These are phyloP conservation scores for Inga oerstediana DNA, from an alignment of 306 rosid species.

Conservation along the genomic window DNA sequence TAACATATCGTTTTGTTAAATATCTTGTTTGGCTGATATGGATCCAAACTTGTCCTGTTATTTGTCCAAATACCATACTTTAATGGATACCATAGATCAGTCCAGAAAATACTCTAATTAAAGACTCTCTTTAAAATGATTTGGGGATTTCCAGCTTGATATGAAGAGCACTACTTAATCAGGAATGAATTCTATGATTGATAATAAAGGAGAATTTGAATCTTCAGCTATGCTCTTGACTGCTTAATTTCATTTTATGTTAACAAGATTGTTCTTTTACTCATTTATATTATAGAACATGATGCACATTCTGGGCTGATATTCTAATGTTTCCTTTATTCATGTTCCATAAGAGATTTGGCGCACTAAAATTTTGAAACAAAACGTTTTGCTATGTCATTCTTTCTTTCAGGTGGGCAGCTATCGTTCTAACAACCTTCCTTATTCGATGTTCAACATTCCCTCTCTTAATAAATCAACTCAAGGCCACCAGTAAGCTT, in stretches of 20 bases:
- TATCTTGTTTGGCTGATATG: not conserved
- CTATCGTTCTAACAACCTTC: slow-evolving; percentile 70
- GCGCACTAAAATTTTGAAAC: slow-evolving; percentile 20
- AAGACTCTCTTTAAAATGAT: not conserved
- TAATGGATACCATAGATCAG: not conserved
- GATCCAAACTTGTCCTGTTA: not conserved
- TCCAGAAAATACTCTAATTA: not conserved
- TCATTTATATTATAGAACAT: slow-evolving; percentile 13
- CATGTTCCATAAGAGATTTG: slow-evolving; percentile 24
- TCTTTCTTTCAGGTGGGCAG: slow-evolving; percentile 78
- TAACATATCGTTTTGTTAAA: not conserved
- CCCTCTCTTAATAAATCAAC: slow-evolving; percentile 78
- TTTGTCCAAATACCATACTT: not conserved
- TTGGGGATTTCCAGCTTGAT: not conserved
- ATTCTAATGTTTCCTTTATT: slow-evolving; percentile 9
- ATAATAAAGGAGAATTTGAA: slow-evolving; percentile 14
- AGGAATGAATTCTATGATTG: not conserved
- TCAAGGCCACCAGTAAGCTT: slow-evolving; percentile 79
- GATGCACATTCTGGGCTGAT: slow-evolving; percentile 4
- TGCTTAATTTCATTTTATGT: slow-evolving; percentile 15
- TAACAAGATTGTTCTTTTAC: slow-evolving; percentile 20
- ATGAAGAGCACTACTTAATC: not conserved
- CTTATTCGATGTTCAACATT: slow-evolving; percentile 65
- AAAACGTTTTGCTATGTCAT: slow-evolving; percentile 9
- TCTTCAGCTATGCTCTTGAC: slow-evolving; percentile 13